Base-by-base conservation (phyloP, 2,329 filamentous ascomycete species). In the Karstenula rhodostoma region DNA sequence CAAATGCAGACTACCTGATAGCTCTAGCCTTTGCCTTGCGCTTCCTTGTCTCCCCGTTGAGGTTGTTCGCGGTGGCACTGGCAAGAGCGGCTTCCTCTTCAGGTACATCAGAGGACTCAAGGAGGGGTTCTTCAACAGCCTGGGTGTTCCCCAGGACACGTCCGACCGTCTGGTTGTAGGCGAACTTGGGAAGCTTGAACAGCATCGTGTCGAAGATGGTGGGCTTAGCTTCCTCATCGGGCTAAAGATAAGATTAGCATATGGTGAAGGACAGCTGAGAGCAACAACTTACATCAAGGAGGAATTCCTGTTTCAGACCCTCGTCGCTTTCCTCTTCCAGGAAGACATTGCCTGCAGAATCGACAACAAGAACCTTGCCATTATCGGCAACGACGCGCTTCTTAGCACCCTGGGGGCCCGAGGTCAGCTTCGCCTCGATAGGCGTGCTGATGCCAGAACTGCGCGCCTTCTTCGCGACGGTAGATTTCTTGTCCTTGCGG, bases 341-440 rank as follows among this genome's bases (percentile, higher is more conserved):
- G 74, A 92, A 99, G 13, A 99, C 95, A 70, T 97, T 93, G 29
- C 95, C 95, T 10, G 90, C 83, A 0, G 92, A 92, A 79, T 99
- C 94, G 4, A 99, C 95, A 58, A 99, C 90, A 40, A 99, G 83
- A 0, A 96, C 85, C 83, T 98, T 99, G 67, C 95, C 95, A 71
- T 99, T 99, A 83, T 97, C 91, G 2, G 94, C 94, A 27, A 94
- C 87, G 17, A 98, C 92, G 37, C 92, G 86, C 84, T 94, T 96
- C 80, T 92, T 92, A 35, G 90, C 85, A 22, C 94, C 93, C 40
- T 89, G 86, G 1, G 92, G 87, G 12, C 88, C 87, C 56, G 84
- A 78, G 6, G 81, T 77, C 71, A 79, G 74, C 64, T 80, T 79
- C 64, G 78, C 81, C 52, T 84, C 84, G 50, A 85, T 83, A 0